Conservation (phyloP, 2,329 filamentous ascomycete genomes). For the Diaporthe amygdali region DNA sequence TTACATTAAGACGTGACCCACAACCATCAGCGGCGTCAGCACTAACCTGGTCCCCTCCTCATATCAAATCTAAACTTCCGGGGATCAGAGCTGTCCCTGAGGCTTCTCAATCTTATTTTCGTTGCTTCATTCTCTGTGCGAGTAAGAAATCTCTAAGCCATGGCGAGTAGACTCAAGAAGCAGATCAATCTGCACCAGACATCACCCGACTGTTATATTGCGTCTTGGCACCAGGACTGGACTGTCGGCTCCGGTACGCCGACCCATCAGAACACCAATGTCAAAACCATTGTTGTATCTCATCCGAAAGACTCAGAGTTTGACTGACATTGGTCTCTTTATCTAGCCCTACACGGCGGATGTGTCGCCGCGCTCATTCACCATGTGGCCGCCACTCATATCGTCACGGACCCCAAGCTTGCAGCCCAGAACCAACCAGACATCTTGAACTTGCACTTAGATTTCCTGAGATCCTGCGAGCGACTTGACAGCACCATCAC, state of each 20-base stretch:
- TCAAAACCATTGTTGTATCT: too few species aligned
- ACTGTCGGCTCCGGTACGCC: conserved; percentile 28
- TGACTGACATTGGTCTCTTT: neutral
- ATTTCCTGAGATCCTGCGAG: conserved; percentile 33
- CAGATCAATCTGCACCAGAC: conserved; percentile 29
- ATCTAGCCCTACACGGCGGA: conserved; percentile 31
- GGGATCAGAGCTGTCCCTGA: too few species aligned
- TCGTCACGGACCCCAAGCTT: conserved; percentile 23
- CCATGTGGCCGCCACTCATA: conserved; percentile 29
- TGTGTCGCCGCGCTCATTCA: conserved; percentile 32
- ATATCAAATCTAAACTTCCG: too few species aligned
- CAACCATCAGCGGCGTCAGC: too few species aligned
- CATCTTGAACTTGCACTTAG: conserved; percentile 32
- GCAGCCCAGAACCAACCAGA: conserved; percentile 30
- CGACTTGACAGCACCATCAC: conserved; percentile 28
- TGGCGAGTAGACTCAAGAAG: conserved; percentile 25
- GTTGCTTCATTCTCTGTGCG: too few species aligned
- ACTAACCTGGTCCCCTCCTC: too few species aligned
- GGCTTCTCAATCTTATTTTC: too few species aligned
- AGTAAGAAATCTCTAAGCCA: too few species aligned
- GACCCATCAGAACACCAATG: too few species aligned
- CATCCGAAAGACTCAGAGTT: neutral
- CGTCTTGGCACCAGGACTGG: conserved; percentile 30
- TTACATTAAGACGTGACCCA: too few species aligned
- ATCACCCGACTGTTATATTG: conserved; percentile 26